Evolutionary conservation across 2,329 filamentous ascomycete species (phyloP).

Genomic region (Botrytis elliptica): DNA sequence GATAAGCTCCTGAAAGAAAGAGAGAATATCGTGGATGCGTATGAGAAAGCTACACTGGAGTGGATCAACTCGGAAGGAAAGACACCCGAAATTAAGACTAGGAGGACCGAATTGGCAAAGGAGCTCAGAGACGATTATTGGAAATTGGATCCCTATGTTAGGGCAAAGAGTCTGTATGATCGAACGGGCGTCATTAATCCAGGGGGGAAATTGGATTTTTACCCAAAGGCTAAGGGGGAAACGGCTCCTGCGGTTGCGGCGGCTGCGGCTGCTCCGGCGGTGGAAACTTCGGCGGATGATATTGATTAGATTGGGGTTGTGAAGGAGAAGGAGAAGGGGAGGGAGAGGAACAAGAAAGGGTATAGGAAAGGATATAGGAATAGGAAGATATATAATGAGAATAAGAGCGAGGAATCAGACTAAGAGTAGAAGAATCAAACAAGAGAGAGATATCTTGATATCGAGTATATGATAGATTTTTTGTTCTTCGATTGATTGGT

Average conservation of each 20-base stretch:
- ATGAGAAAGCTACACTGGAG: conserved; percentile 69
- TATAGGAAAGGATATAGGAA: not conserved
- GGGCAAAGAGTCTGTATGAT: conserved; percentile 83
- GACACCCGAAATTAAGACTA: conserved; percentile 48
- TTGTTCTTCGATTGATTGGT: not conserved
- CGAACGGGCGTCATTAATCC: conserved; percentile 68
- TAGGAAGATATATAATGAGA: conserved; percentile 1
- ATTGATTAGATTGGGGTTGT: conserved; percentile 31
- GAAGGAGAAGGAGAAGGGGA: not conserved
- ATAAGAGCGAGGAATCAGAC: not conserved
- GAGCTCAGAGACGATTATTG: conserved; percentile 77
- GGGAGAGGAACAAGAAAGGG: not conserved
- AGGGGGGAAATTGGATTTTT: conserved; percentile 70
- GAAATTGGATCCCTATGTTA: conserved; percentile 81
- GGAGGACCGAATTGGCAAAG: conserved; percentile 61
- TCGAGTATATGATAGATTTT: not conserved
- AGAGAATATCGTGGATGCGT: conserved; percentile 64
- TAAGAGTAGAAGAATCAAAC: not conserved
- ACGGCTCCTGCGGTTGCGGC: conserved; percentile 23
- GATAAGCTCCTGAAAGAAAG: conserved; percentile 64
- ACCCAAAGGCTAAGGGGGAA: conserved; percentile 44
- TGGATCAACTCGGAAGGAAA: conserved; percentile 63
- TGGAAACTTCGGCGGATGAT: conserved; percentile 30
- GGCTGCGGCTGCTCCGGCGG: not conserved
- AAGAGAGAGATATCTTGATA: not conserved